These are phyloP conservation scores for Cladosporium velox DNA, from an alignment of 2,329 filamentous ascomycete species.

Conservation along the genomic window DNA sequence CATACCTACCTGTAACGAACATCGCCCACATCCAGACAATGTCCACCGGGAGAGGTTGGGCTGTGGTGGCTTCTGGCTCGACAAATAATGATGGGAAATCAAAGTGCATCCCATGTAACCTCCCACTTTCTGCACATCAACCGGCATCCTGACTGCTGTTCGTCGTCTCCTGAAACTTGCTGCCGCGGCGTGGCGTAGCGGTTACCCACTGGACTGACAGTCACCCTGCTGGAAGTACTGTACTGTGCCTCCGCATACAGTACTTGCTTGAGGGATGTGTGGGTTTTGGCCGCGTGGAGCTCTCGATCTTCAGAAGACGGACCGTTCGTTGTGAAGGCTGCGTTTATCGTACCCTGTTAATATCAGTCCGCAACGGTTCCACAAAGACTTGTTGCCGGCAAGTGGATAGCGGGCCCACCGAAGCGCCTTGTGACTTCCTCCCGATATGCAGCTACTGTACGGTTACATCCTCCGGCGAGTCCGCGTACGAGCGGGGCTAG, in stretches of 20 bases:
- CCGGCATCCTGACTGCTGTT: neutral
- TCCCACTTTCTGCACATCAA: neutral
- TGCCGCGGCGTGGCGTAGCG: neutral
- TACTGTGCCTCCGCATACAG: neutral
- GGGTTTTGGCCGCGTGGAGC: too few species aligned
- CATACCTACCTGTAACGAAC: neutral
- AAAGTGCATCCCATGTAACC: neutral
- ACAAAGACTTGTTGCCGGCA: neutral
- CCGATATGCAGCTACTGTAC: neutral
- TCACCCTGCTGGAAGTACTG: neutral
- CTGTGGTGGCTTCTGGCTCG: neutral
- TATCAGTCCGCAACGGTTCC: neutral
- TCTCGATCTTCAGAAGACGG: neutral
- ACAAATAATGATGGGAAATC: neutral
- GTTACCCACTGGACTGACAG: neutral
- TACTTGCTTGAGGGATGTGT: neutral
- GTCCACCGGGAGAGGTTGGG: neutral
- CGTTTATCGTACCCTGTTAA: neutral
- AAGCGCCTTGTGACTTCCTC: neutral
- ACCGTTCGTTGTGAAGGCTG: neutral
- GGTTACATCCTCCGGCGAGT: neutral
- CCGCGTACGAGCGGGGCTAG: neutral
- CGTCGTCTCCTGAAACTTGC: neutral
- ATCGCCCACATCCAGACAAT: neutral
- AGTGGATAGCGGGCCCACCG: neutral